These are phyloP conservation scores for Coemansia sp. DNA, from an alignment of 192 early-diverging fungal genomes.

Conservation along the genomic window DNA sequence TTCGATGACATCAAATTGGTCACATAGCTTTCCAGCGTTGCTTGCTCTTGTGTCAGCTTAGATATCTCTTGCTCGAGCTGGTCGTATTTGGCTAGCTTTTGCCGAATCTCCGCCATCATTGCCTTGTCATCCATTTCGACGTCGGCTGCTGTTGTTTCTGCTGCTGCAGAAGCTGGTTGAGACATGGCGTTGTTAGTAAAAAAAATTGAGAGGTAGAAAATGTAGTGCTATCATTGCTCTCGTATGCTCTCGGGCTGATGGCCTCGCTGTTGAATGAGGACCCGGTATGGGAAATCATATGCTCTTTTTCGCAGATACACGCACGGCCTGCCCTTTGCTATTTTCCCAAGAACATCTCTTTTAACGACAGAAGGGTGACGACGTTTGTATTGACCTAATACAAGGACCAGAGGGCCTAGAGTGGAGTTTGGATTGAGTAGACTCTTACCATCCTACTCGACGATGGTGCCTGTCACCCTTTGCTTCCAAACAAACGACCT, in stretches of 20 bases:
- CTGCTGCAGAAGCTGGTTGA: neutral
- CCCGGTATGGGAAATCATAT: neutral
- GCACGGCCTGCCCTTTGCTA: no score
- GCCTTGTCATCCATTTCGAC: neutral
- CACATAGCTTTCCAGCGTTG: conserved; percentile 47
- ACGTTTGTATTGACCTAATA: no score
- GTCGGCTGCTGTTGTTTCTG: neutral
- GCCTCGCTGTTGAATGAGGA: neutral
- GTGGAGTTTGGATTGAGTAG: conserved; percentile 19
- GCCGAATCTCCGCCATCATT: conserved; percentile 21
- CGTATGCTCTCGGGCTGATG: neutral
- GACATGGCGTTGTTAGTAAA: neutral
- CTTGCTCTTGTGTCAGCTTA: conserved; percentile 38
- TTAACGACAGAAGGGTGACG: no score
- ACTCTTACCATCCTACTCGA: conserved; percentile 72
- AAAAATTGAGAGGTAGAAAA: neutral
- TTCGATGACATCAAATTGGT: conserved; percentile 47
- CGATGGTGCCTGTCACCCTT: conserved; percentile 19
- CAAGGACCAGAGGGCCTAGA: no score
- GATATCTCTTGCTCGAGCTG: conserved; percentile 22
- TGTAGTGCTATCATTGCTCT: neutral
- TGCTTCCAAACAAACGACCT: neutral
- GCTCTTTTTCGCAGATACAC: no score
- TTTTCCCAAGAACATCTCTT: no score
- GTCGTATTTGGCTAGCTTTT: conserved; percentile 28